Evolutionary conservation across 257 asterid genomes (phyloP), one percentile per base, ranked within the genome.

Genomic region (Lantana camara): DNA sequence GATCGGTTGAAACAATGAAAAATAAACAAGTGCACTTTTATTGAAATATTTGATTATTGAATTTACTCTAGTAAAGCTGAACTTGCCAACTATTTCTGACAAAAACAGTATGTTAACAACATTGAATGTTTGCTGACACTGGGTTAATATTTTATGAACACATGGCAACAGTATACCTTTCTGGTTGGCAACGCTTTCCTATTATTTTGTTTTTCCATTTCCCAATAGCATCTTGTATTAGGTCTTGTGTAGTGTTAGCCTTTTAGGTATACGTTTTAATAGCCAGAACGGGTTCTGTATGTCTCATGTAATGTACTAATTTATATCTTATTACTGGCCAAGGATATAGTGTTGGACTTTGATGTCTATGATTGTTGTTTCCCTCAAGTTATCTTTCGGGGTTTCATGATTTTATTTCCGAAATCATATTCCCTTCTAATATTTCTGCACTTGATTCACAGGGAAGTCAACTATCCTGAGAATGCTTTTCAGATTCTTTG

Each of bases 401-500:
- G 17, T 53, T 42, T 41, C 16, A 22, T 7, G 7, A 17, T 67
- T 17, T 57, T 14, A 19, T 13, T 64, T 37, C 5, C 35, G 1
- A 21, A 57, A 65, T 37, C 19, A 49, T 58, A 45, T 62, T 62
- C 11, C 60, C 16, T 20, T 24, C 22, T 70, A 61, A 45, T 69
- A 19, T 64, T 20, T 68, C 20, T 23, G 17, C 74, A 34, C 32
- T 37, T 68, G 32, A 17, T 65, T 44, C 66, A 74, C 89, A 94
- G 99, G 99, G 56, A 94, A 94, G 74, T 94, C 99, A 27, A 90
- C 99, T 70, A 90, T 94, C 71, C 82, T 94, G 46, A 90, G 99
- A 82, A 75, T 94, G 83, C 91, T 94, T 67, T 94, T 88, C 83
- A 83, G 99, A 71, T 90, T 86, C 70, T 94, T 85, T 51, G 97